A percentile compares a stretch with the other conserved stretches of the same genome.
phyloP scores from a whole-genome alignment of 352 stramenopile genomes.

The Phytophthora kernoviae region DNA sequence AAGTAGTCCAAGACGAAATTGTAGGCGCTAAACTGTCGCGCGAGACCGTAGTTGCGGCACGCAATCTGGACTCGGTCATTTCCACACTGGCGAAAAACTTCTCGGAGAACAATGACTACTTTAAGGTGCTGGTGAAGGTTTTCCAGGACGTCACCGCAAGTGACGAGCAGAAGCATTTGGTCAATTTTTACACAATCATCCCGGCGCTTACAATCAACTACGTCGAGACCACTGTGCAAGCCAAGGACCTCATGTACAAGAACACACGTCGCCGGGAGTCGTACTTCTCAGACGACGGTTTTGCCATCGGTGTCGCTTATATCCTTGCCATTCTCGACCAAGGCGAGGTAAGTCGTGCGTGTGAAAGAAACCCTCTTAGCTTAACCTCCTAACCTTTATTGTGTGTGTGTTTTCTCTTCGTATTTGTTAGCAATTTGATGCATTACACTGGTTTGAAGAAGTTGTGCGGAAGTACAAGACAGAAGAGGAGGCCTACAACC shows the following conservation, averaged over 20 bases:
- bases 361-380: not conserved
- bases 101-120: conserved; percentile 93
- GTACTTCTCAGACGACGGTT: conserved; percentile 96
- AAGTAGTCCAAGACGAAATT: conserved; percentile 49
- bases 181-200: conserved; percentile 93
- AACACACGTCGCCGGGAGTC: conserved; percentile 92
- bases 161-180: conserved; percentile 89
- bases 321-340: conserved; percentile 92
- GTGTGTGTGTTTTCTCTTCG: conserved; percentile 7
- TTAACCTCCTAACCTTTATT: conserved; percentile 6
- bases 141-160: conserved; percentile 90
- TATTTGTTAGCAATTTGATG: conserved; percentile 72
- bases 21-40: conserved; percentile 69
- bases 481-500: conserved; percentile 82
- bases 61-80: conserved; percentile 89
- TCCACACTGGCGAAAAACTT: conserved; percentile 90
- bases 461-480: conserved; percentile 85
- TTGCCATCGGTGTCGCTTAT: conserved; percentile 94
- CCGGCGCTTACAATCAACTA: conserved; percentile 91
- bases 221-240: conserved; percentile 87
- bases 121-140: conserved; percentile 89
- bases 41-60: conserved; percentile 82
- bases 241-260: conserved; percentile 96
- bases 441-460: conserved; percentile 92
- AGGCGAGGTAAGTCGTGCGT: conserved; percentile 56